A percentile compares a stretch with the other conserved stretches of the same genome.
phyloP scores from a whole-genome alignment of 2,329 filamentous ascomycete species.

The Botryosphaeria dothidea region DNA sequence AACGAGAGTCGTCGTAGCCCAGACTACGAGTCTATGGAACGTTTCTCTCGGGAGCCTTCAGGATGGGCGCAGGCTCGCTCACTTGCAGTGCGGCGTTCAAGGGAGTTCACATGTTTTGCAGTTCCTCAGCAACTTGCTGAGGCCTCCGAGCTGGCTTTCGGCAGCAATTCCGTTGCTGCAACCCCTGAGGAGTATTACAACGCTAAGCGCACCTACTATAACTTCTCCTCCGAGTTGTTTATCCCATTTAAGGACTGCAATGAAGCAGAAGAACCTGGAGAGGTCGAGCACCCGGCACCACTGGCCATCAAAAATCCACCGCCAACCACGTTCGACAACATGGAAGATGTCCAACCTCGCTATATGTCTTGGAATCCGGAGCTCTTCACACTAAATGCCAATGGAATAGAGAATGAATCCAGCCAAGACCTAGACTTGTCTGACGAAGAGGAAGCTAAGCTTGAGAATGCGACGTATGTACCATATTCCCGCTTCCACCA shows the following conservation, averaged over 20 bases:
- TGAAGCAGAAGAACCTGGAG: too few species aligned
- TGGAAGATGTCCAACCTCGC: neutral
- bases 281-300: neutral
- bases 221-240: neutral
- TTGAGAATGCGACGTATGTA: neutral
- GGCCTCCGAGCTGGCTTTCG: neutral
- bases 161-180: neutral
- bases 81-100: neutral
- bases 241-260: too few species aligned
- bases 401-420: neutral
- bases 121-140: neutral
- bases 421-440: neutral
- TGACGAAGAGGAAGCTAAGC: neutral
- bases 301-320: neutral
- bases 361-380: neutral
- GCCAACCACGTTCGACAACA: neutral
- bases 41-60: neutral
- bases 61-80: neutral
- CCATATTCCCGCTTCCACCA: neutral
- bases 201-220: neutral
- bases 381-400: neutral
- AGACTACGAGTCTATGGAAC: neutral
- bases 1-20: neutral
- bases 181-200: neutral
- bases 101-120: neutral